A percentile compares a stretch with the other conserved stretches of the same genome.
phyloP scores from a whole-genome alignment of 345 rosid genomes.

The Eucalyptus pauciflora region DNA sequence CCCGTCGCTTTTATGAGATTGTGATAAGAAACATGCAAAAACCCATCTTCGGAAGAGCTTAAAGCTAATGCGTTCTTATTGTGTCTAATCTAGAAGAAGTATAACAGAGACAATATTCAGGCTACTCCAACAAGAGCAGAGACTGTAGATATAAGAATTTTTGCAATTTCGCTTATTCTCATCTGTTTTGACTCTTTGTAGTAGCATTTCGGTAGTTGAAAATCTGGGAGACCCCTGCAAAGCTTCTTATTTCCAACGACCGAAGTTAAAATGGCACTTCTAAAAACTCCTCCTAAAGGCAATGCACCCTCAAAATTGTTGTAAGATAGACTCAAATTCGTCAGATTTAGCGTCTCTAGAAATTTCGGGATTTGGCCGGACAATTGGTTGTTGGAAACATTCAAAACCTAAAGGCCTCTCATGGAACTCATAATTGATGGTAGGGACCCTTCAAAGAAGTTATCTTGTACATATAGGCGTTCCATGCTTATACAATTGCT shows the following conservation, averaged over 20 bases:
- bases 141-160: no score
- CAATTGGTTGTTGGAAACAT: not conserved
- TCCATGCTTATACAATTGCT: not conserved
- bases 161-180: not conserved
- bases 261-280: not conserved
- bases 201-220: not conserved
- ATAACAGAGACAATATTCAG: no score
- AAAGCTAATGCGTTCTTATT: no score
- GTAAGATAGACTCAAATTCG: not conserved
- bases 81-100: no score
- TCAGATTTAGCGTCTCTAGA: not conserved
- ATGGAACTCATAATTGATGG: not conserved
- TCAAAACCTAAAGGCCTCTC: not conserved
- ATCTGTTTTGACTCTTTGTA: not conserved
- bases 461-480: not conserved
- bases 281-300: not conserved
- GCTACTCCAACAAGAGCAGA: no score
- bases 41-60: no score
- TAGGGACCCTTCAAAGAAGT: not conserved
- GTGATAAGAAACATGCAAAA: no score
- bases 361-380: not conserved
- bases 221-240: not conserved
- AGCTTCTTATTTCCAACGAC: not conserved
- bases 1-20: not conserved
- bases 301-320: not conserved